Conservation (phyloP, 1,139 yeast genomes). For the Pichia sp. region DNA sequence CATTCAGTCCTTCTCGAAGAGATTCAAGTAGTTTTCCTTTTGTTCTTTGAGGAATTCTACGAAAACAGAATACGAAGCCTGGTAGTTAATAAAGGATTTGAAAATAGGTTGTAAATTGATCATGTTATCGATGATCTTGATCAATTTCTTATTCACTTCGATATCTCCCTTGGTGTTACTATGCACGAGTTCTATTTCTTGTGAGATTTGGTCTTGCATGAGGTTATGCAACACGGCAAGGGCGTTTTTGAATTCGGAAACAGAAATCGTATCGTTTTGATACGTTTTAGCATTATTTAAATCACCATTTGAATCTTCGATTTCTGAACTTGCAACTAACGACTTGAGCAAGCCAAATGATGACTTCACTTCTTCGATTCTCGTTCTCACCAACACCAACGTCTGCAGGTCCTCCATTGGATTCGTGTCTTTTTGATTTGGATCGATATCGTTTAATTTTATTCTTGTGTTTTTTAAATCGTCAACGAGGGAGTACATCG, state of each 20-base stretch:
- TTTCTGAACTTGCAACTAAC: slow-evolving; percentile 31
- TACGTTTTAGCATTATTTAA: neutral
- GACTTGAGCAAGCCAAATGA: slow-evolving; percentile 44
- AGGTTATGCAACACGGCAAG: slow-evolving; percentile 42
- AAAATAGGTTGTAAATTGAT: slow-evolving; percentile 51
- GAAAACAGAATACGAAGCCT: slow-evolving; percentile 46
- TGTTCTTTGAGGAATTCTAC: slow-evolving; percentile 36
- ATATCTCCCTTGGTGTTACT: slow-evolving; percentile 25
- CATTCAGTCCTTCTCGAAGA: slow-evolving; percentile 17
- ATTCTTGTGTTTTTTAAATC: slow-evolving; percentile 42
- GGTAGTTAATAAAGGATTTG: slow-evolving; percentile 48
- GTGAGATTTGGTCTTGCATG: slow-evolving; percentile 38
- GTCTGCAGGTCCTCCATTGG: slow-evolving; percentile 40
- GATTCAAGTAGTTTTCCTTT: slow-evolving; percentile 36
- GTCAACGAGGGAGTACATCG: slow-evolving; percentile 52
- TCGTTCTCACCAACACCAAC: slow-evolving; percentile 43
- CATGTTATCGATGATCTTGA: slow-evolving; percentile 31
- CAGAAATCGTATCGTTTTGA: slow-evolving; percentile 13
- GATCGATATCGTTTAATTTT: slow-evolving; percentile 24
- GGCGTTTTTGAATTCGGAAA: slow-evolving; percentile 40
- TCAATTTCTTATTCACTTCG: slow-evolving; percentile 15
- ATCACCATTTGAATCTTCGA: slow-evolving; percentile 17
- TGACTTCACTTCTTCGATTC: slow-evolving; percentile 44
- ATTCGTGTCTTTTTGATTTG: slow-evolving; percentile 19
- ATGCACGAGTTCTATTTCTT: slow-evolving; percentile 22